Evolutionary conservation across 2,329 filamentous ascomycete genomes (phyloP), one percentile per base, ranked within the genome.

Genomic region (Boeremia lycopersici): DNA sequence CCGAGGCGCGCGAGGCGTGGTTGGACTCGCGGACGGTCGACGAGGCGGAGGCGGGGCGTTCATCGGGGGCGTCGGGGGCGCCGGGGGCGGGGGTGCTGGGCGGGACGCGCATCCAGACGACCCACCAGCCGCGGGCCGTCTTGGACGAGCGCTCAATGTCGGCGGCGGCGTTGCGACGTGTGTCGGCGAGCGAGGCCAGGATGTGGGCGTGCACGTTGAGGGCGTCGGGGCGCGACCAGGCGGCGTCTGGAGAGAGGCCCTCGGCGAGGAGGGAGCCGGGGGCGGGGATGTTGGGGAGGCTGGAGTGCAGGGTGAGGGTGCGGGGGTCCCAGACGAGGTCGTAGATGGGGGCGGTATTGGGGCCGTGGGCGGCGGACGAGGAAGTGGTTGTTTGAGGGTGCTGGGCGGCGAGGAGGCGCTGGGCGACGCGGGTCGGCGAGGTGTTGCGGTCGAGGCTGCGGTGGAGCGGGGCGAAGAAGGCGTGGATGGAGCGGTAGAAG

Each of bases 61-160:
- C 2, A 4, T 19, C 35, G 8, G 15, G 23, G 15, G 15, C 7
- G n/a, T 34, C 13, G 6, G 17, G 6, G 17, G 15, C 17, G n/a
- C 9, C 7, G 35, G 35, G 7, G 4, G 35, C 15, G n/a, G 35
- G 35, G 23, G 35, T 15, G 0, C 69, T 72, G 3, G 72, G 71
- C 0, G 73, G 71, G 0, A 86, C 71, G 8, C 83, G 79, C 71
- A 87, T 81, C 85, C 86, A 88, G 19, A 87, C 81, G 2, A 88
- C 79, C 86, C 86, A 88, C 85, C 85, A 88, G 6, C 84, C 84
- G n/a, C 85, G 79, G 38, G 74, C 80, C 0, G 85, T 87, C 71
- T 87, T 88, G 69, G 82, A 83, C 1, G 83, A 87, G 29, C 83
- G 78, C 63, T 88, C 86, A 6, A 83, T 75, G 57, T 87, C 84